Base-by-base conservation (phyloP, 306 rosid species). In the Heteromeles arbutifolia region DNA sequence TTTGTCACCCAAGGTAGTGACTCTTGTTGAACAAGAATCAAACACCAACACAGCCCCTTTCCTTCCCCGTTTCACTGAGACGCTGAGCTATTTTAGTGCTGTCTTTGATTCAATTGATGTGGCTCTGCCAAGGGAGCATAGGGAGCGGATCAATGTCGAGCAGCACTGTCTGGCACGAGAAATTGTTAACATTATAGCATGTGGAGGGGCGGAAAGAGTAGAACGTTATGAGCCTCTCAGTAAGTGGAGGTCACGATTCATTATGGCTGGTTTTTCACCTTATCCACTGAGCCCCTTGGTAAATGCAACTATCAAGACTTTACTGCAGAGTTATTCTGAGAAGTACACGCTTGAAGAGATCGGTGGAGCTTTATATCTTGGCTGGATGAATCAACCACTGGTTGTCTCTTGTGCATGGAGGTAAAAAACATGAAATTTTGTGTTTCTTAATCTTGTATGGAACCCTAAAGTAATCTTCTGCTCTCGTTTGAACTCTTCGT, bases 101-200 rank as follows among this genome's bases (percentile, higher is more conserved):
- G 68, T 90, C 59, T 94, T 94, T 15, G 95, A 94, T 37, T 88
- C 97, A 9, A 85, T 94, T 32, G 97, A 94, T 61, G 88, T 77
- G 64, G 80, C 87, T 63, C 72, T 92, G 62, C 92, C 93, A 1
- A 82, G 97, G 84, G 96, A 90, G 17, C 70, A 90, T 69, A 84
- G 29, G 78, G 92, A 95, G 79, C 88, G 96, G 75, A 94, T 94
- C 71, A 88, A 82, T 37, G 88, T 90, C 15, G 98, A 94, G 74
- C 98, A 94, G 64, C 96, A 92, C 72, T 94, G 98, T 76, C 82
- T 94, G 84, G 98, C 98, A 12, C 77, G 91, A 26, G 97, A 92
- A 71, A 79, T 94, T 52, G 97, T 94, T 7, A 95, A 95, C 80
- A 76, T 95, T n/a, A 81, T 95, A 74, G 98, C 98, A 3, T 95